Evolutionary conservation across 805 yeast genomes (phyloP), one percentile per base, ranked within the genome.

Genomic region (Isabelozyma pseudorhagii): DNA sequence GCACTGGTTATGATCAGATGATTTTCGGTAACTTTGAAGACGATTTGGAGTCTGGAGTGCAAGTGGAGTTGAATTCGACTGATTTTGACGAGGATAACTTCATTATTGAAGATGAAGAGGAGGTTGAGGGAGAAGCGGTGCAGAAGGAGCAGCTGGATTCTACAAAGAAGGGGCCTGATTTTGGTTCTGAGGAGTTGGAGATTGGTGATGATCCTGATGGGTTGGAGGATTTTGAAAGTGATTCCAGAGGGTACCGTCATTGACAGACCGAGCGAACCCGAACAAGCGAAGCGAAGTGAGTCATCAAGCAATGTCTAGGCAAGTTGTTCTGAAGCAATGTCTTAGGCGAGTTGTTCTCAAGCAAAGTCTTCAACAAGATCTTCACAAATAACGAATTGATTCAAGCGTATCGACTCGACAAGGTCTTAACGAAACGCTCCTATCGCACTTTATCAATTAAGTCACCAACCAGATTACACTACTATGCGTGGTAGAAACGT

Each of bases 11-110:
- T 51, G 75, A 71, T 42, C 60, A 63, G 25, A 60, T 69, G 54
- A 59, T 73, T 1, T 73, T 72, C 54, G 78, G 77, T 2, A 64
- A 69, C 52, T 74, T 74, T 46, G 74, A 70, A 38, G 75, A 66
- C 42, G 75, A 68, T 45, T 59, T 64, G 46, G 72, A 64, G 40
- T 54, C 60, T 13, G 67, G 62, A 7, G 57, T 58, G 38, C 63
- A 63, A 42, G 62, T 74, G 21, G 78, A 72, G 51, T 61, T 72
- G 29, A 62, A 66, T 38, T 61, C 70, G 7, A 67, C 69, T 1
- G 73, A 71, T 29, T 70, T 63, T 49, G 76, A 72, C 50, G 72
- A 63, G 4, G 78, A 73, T 44, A 69, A 72, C 49, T 73, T 73
- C 42, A 67, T 72, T 6, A 71, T 74, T 25, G 75, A 61, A 11